Evolutionary conservation across 169 alveolate genomes (phyloP), one percentile per base, ranked within the genome.

Genomic region (Babesia bigemina): DNA sequence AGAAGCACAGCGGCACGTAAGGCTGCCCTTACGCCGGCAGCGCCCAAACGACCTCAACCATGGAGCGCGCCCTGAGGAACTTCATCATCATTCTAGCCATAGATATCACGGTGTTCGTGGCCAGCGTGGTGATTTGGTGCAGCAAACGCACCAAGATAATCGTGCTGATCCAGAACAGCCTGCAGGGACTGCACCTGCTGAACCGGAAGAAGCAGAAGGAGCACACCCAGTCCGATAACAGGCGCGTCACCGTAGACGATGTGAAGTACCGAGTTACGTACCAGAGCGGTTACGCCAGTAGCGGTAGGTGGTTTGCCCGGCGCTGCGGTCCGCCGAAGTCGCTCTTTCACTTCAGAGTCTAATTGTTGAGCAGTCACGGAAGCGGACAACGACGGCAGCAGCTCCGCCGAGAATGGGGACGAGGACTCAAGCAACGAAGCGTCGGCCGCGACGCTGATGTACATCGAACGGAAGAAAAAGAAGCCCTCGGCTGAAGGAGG

Each of bases 1-100:
- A 2, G 39, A 33, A 33, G 39, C 39, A 33, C 39, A 57, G 65
- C 65, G 65, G 65, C 42, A 17, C 47, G 9, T 57, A 17, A 0
- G 50, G 33, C 44, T 12, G 65, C 65, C 44, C 21, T 11, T 9
- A 21, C 47, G 44, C 65, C 19, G 39, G 13, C 14, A 57, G 21
- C 44, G 65, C 65, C 21, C 28, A 3, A 13, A 33, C 22, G 16
- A n/a, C 14, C 21, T 3, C n/a, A 36, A 19, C 28, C 13, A 67
- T 67, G 76, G 65, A 67, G 26, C 63, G 76, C 56, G 76, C 55
- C 24, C 39, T 55, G 56, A 50, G 65, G 66, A 67, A 67, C 42
- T 67, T 67, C 53, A 67, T 67, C 28, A 67, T 67, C 42, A 67
- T 67, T 17, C 50, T 67, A 14, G 0, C 76, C 17, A 28, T 67